Conservation (phyloP, 75 land plant genomes). For the Sequoiadendron giganteum region DNA sequence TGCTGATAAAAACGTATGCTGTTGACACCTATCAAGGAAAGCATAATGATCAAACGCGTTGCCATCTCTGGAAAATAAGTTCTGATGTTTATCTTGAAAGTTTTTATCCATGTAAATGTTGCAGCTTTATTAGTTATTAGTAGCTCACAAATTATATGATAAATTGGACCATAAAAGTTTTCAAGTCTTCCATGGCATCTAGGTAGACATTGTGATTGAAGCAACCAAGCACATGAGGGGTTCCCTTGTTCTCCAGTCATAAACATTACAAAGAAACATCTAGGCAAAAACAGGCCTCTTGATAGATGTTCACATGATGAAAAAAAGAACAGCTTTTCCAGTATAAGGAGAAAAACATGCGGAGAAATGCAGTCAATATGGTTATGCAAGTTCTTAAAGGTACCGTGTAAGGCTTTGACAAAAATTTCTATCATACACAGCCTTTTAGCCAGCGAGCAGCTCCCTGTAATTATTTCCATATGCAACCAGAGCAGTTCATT, state of each 20-base stretch:
- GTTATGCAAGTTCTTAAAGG: background rate
- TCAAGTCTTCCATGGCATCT: background rate
- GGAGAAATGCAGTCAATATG: background rate
- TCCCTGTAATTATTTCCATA: no score
- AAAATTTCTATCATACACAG: background rate
- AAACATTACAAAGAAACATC: background rate
- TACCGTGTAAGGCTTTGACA: background rate
- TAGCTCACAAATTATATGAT: background rate
- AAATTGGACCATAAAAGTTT: background rate
- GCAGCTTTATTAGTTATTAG: background rate
- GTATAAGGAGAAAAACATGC: background rate
- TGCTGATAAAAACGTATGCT: no score
- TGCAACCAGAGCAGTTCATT: background rate
- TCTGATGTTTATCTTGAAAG: background rate
- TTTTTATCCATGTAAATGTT: background rate
- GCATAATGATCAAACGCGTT: background rate
- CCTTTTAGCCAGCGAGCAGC: no score
- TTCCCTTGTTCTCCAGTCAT: background rate
- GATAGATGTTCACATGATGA: background rate
- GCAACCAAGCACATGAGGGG: background rate
- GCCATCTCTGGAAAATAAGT: background rate
- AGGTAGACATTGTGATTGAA: background rate
- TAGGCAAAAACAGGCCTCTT: background rate
- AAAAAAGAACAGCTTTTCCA: background rate
- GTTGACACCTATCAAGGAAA: background rate